These are phyloP conservation scores for Gastrolobium villosum DNA, from an alignment of 306 rosid species.

Conservation along the genomic window DNA sequence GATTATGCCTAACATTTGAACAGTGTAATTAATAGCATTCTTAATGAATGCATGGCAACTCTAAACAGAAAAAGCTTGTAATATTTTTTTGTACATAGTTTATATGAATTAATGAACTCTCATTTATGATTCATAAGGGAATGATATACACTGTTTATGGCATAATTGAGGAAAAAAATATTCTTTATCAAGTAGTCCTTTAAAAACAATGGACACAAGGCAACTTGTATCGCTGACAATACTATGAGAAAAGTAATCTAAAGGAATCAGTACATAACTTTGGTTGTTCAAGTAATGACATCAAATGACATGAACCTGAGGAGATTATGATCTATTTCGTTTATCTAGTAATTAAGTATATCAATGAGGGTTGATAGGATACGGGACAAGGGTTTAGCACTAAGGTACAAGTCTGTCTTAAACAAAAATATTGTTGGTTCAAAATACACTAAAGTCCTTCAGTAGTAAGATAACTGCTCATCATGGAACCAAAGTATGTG, in stretches of 20 bases:
- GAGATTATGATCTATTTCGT: not conserved
- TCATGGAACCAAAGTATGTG: not conserved
- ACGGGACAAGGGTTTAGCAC: not conserved
- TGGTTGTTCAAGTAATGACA: not conserved
- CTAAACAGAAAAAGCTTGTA: not conserved
- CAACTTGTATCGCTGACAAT: not conserved
- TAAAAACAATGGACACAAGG: not conserved
- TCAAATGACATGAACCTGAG: not conserved
- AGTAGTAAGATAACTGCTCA: not conserved
- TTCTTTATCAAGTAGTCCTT: not conserved
- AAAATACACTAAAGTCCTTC: not conserved
- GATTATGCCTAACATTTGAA: conserved; percentile 1
- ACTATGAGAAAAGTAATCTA: not conserved
- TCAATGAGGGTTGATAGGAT: not conserved
- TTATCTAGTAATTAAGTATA: not conserved
- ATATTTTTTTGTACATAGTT: not conserved
- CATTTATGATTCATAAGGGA: not conserved
- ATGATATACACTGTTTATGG: not conserved
- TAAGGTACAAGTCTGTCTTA: not conserved
- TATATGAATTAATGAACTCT: not conserved
- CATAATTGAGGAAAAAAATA: not conserved
- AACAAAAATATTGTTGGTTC: not conserved
- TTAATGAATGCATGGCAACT: not conserved
- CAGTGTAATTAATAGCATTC: not conserved
- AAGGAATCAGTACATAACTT: not conserved